Evolutionary conservation across 1,284 basidiomycete genomes (phyloP), one percentile per base, ranked within the genome.

Genomic region (Pholiota adiposa): DNA sequence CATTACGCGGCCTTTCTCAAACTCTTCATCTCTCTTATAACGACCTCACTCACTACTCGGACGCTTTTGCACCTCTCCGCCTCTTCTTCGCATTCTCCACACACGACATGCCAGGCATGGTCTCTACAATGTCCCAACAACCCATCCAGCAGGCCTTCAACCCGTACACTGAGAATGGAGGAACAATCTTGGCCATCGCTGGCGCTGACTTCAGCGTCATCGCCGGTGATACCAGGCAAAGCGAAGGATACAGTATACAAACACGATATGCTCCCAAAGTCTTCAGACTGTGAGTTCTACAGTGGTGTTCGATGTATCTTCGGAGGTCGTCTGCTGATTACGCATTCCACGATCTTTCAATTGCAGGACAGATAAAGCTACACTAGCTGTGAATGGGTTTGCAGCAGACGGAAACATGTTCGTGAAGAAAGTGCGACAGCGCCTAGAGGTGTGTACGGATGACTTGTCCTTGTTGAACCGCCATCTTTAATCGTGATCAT

Each of bases 381-480:
- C 96, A 6, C 82, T 98, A 41, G 94, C 96, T 31, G 94, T 96
- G 36, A 97, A 96, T 70, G 96, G 96, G 4, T 97, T 97, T 72
- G 92, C 94, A 25, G 96, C 95, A 49, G 96, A 98, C 74, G 94
- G 94, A 31, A 96, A 95, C 72, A 93, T 93, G 85, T 94, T 98
- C 71, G 93, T 97, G 69, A 97, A 97, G 85, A 89, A 90, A 71
- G 90, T 98, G 57, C 92, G 92, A 75, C 94, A 97, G 75, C 84
- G 94, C 67, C 81, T 98, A 8, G 96, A 97, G 83, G 95, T 96
- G 59, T 56, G 80, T 73, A 65, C 18, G 58, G 33, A 41, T 56
- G 16, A 27, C 43, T 33, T 23, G 6, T 54, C 49, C 36, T 54
- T 16, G 44, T 51, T 63, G 6, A 38, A 14, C 36, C 34, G 38